A percentile compares a stretch with the other conserved stretches of the same genome.
These are phyloP conservation scores for Colletotrichum eremochloae DNA, from an alignment of 2,329 filamentous ascomycete genomes.

Conservation along the genomic window DNA sequence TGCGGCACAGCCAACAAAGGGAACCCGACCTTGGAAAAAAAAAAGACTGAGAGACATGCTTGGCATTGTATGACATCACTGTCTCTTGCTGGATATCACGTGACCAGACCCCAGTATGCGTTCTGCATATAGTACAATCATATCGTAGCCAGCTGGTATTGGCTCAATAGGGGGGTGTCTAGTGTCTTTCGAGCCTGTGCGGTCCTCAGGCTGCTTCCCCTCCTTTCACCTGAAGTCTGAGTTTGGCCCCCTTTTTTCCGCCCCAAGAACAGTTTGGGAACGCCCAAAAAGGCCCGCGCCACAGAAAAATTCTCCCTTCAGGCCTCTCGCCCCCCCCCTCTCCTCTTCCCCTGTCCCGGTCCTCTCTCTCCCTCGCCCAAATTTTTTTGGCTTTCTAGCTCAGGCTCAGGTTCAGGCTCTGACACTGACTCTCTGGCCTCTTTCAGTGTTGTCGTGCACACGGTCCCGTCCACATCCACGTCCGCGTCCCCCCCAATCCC, in stretches of 20 bases:
- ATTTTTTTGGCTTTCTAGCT: slow-evolving; percentile 11
- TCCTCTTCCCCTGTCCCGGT: slow-evolving; percentile 29
- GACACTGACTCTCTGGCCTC: slow-evolving; percentile 17
- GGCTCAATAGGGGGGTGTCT: not conserved
- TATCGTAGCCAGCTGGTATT: not conserved
- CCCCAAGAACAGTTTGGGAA: slow-evolving; percentile 1
- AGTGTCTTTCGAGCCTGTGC: not conserved
- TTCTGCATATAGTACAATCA: too few relatives aligned
- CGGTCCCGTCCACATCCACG: slow-evolving; percentile 26
- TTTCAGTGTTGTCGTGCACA: slow-evolving; percentile 12
- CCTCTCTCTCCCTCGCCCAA: slow-evolving; percentile 17
- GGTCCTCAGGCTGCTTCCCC: slow-evolving; percentile 5
- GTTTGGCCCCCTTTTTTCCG: slow-evolving; percentile 21
- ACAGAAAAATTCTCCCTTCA: slow-evolving; percentile 40
- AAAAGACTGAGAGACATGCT: not conserved
- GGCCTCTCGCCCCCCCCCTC: slow-evolving; percentile 41
- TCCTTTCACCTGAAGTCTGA: slow-evolving; percentile 9
- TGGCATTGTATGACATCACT: slow-evolving; percentile 10
- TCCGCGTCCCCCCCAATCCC: slow-evolving; percentile 25
- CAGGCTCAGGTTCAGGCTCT: slow-evolving; percentile 12
- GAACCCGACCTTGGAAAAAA: not conserved
- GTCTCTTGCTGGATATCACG: not conserved
- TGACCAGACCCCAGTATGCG: not conserved
- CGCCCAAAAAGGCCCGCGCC: slow-evolving; percentile 33
- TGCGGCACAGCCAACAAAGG: slow-evolving; percentile 6